phyloP scores from a whole-genome alignment of 768 basidiomycete genomes.

The Hebeloma cylindrosporum region DNA sequence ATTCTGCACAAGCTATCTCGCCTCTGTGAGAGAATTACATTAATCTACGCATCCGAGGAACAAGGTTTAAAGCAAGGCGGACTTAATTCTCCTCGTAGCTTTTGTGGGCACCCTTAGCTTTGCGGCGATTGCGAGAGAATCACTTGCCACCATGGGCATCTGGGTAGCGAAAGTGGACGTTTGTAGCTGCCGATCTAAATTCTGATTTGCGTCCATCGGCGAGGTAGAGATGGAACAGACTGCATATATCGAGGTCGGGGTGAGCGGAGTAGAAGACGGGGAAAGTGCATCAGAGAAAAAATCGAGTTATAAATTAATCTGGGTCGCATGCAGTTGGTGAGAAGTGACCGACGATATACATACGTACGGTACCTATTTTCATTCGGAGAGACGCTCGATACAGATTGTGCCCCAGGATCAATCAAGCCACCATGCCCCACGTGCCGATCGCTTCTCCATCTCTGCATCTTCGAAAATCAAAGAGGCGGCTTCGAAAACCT shows the following conservation, averaged over 20 bases:
- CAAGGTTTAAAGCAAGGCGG: slow-evolving; percentile 16
- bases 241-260: neutral
- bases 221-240: no score
- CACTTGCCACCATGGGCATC: neutral
- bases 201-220: slow-evolving; percentile 6
- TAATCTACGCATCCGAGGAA: neutral
- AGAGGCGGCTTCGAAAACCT: no score
- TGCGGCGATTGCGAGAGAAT: slow-evolving; percentile 9
- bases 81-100: slow-evolving; percentile 41
- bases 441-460: slow-evolving; percentile 18
- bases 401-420: slow-evolving; percentile 14
- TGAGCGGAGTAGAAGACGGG: neutral
- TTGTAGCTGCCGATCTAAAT: slow-evolving; percentile 1
- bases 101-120: slow-evolving; percentile 30
- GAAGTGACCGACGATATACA: slow-evolving; percentile 17
- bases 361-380: neutral
- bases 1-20: slow-evolving; percentile 46
- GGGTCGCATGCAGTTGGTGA: slow-evolving; percentile 15
- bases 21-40: slow-evolving; percentile 25
- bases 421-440: slow-evolving; percentile 12
- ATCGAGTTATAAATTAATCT: slow-evolving; percentile 12
- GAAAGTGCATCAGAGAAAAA: slow-evolving; percentile 1
- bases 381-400: slow-evolving; percentile 9
- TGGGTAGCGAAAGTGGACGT: slow-evolving; percentile 5
- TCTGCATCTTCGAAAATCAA: no score